Base-by-base conservation (phyloP, 768 basidiomycete species). In the Lactarius hengduanensis region DNA sequence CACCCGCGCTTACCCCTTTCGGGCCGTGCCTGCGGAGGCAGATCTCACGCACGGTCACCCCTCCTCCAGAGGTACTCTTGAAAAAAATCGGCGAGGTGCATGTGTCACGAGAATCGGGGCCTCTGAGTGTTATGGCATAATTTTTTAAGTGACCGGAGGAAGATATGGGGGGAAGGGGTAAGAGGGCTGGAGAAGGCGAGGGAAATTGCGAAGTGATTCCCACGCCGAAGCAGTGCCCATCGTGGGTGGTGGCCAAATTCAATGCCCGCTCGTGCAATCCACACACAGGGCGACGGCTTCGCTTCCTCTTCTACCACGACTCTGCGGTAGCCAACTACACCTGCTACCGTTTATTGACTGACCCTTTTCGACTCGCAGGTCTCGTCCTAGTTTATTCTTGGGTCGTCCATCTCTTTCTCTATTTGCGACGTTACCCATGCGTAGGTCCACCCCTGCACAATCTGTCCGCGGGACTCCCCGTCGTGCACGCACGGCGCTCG, bases 211-310 rank as follows among this genome's bases (percentile, higher is more conserved):
- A 67, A 36, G 55, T 22, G 30, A 28, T 67, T 69, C 69, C 62
- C 69, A 69, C 69, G 69, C n/a, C 16, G 66, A 63, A 67, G 67
- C 69, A 63, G 50, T 63, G 66, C 56, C 55, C 68, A 70, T 65
- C 63, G 67, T 69, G 70, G 64, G 70, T 70, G 69, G 65, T 70
- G 70, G 70, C 70, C 68, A 65, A 69, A 61, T 70, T 70, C 60
- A 70, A 70, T 64, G 70, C 70, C 70, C 70, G 70, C 70, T 63
- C 54, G 59, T 61, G 60, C 66, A 64, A 63, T 70, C 58, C 68
- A 62, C 59, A 65, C 64, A 62, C 70, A 62, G 59, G 63, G 62
- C 66, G 61, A 56, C 63, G 58, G 54, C 60, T 69, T 65, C 60
- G 63, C 63, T 65, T 69, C 66, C 57, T 63, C 69, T 64, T 68